phyloP scores from a whole-genome alignment of 305 asterid species.

The Solanum hybrid region DNA sequence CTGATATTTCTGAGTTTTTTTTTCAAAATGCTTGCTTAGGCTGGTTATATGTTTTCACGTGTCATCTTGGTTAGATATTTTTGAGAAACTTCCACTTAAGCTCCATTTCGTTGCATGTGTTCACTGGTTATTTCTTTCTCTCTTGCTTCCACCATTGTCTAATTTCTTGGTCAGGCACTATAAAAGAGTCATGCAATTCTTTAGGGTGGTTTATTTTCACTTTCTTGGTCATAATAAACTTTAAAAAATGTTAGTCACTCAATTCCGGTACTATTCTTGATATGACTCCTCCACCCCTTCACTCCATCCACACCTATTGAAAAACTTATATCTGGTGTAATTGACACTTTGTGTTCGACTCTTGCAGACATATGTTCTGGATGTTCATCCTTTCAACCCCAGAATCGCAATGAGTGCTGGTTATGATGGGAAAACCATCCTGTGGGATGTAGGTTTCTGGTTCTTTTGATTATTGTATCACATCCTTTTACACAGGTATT shows the following conservation, averaged over 20 bases:
- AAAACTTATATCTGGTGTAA: not conserved
- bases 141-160: not conserved
- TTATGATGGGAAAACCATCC: conserved; percentile 92
- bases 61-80: not conserved
- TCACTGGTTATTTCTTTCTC: not conserved
- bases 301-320: not conserved
- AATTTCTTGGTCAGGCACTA: not conserved
- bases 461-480: conserved; percentile 14
- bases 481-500: conserved; percentile 4
- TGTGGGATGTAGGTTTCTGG: conserved; percentile 89
- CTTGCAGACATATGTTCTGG: conserved; percentile 88
- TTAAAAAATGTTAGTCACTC: not conserved
- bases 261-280: not conserved
- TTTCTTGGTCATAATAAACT: not conserved
- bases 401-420: conserved; percentile 99
- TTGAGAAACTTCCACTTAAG: not conserved
- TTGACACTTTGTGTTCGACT: conserved; percentile 6
- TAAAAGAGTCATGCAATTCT: not conserved
- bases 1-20: not conserved
- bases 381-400: conserved; percentile 98
- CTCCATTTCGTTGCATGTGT: not conserved
- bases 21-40: not conserved
- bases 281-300: not conserved
- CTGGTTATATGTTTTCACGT: not conserved
- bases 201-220: not conserved